Evolutionary conservation across 805 yeast genomes (phyloP).

Genomic region (Saccharomycopsis microspora): DNA sequence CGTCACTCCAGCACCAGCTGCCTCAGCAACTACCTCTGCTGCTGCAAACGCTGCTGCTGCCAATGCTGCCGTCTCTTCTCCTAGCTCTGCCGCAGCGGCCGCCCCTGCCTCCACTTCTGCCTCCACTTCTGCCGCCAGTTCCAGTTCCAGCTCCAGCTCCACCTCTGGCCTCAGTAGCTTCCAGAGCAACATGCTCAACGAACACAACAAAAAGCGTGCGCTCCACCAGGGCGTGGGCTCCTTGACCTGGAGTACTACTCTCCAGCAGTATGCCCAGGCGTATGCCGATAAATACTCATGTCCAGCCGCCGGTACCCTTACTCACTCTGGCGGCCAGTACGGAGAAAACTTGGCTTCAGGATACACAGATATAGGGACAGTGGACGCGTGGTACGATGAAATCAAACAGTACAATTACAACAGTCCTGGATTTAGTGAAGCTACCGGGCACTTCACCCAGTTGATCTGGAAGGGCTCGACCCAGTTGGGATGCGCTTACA

Average conservation of each 20-base stretch:
- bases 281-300: slow-evolving; percentile 32
- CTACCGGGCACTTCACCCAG: slow-evolving; percentile 70
- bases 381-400: slow-evolving; percentile 68
- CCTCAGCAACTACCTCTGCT: slow-evolving; percentile 24
- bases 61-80: slow-evolving; percentile 5
- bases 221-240: slow-evolving; percentile 29
- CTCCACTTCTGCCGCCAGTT: slow-evolving; percentile 14
- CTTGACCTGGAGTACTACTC: slow-evolving; percentile 37
- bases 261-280: slow-evolving; percentile 36
- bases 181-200: slow-evolving; percentile 31
- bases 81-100: slow-evolving; percentile 14
- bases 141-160: slow-evolving; percentile 13
- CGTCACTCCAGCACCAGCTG: slow-evolving; percentile 14
- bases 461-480: slow-evolving; percentile 55
- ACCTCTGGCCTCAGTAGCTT: slow-evolving; percentile 19
- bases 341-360: slow-evolving; percentile 78
- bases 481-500: slow-evolving; percentile 56
- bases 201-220: slow-evolving; percentile 41
- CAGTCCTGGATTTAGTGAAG: slow-evolving; percentile 37
- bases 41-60: slow-evolving; percentile 20
- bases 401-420: slow-evolving; percentile 41
- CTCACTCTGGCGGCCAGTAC: slow-evolving; percentile 54
- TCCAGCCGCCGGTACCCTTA: slow-evolving; percentile 35
- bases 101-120: slow-evolving; percentile 9
- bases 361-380: slow-evolving; percentile 33